These are phyloP conservation scores for Coemansia sp. DNA, from an alignment of 192 early-diverging fungal species.

Conservation along the genomic window DNA sequence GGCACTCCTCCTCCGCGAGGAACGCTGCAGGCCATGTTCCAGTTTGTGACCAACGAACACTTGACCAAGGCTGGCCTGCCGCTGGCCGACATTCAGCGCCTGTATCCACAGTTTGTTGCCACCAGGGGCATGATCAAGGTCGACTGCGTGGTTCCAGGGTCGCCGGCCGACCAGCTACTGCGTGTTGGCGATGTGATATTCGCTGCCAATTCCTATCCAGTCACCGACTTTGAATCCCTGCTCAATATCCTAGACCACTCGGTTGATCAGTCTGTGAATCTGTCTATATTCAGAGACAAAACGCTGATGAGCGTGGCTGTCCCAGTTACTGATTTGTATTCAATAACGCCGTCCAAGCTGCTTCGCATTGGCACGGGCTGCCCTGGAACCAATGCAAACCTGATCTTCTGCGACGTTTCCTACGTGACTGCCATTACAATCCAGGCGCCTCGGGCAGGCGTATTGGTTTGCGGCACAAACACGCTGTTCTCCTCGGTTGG, in stretches of 20 bases:
- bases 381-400: constrained; percentile 10
- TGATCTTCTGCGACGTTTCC: constrained; percentile 64
- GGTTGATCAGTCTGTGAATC: constrained; percentile 45
- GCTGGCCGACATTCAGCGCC: background rate
- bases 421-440: constrained; percentile 57
- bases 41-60: constrained; percentile 64
- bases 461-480: background rate
- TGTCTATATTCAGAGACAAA: constrained; percentile 59
- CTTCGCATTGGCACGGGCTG: constrained; percentile 71
- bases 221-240: constrained; percentile 64
- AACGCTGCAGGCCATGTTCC: constrained; percentile 66
- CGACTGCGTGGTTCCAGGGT: constrained; percentile 58
- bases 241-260: constrained; percentile 59
- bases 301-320: constrained; percentile 41
- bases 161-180: constrained; percentile 57
- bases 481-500: constrained; percentile 1
- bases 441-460: background rate
- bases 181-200: constrained; percentile 62
- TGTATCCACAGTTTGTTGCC: background rate
- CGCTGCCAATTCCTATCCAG: constrained; percentile 53
- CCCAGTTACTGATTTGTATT: constrained; percentile 63
- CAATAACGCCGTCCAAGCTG: constrained; percentile 75
- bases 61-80: background rate
- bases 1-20: constrained; percentile 61
- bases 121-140: constrained; percentile 61